Evolutionary conservation across 805 yeast species (phyloP), one percentile per base, ranked within the genome.

Genomic region (Monosporozyma unispora): DNA sequence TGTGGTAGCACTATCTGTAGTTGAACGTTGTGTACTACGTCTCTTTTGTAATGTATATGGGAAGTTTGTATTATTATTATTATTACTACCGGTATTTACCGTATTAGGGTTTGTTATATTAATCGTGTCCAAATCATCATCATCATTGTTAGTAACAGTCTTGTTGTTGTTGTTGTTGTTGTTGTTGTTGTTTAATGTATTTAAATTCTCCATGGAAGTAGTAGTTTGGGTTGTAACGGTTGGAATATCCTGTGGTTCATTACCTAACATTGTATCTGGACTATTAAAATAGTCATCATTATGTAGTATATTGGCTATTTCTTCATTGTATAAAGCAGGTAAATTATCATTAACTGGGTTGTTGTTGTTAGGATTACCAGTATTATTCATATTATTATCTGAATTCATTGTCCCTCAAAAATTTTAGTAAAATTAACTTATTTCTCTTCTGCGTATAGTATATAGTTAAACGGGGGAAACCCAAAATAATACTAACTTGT

Each of bases 261-360:
- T 42, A 8, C 23, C 22, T n/a, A 33, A 3, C 3, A 35, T 25
- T 21, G 41, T 16, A 27, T 46, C 19, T 5, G 21, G n/a, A 39
- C 6, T 46, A 27, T 19, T 19, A 27, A 23, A 18, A 27, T 21
- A 8, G 9, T 27, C 25, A 16, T 45, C 35, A 35, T 45, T 29
- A 19, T 55, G 56, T 33, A 59, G 37, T 11, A 59, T 54, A 31
- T 59, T 56, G 23, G 59, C 62, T n/a, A 62, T 51, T 29, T 60
- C 64, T 3, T 59, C 62, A 45, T 60, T 63, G 48, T 60, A 58
- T 21, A 62, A 45, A 21, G 50, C 45, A 11, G 58, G 56, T 12
- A 50, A n/a, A 21, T 48, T 47, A 4, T 44, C 25, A 7, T 31
- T 18, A 10, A 19, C 95, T 3, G 88, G 84, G 16, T n/a, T 18